Conservation (phyloP, 2,329 filamentous ascomycete species). For the Fusarium sp. region DNA sequence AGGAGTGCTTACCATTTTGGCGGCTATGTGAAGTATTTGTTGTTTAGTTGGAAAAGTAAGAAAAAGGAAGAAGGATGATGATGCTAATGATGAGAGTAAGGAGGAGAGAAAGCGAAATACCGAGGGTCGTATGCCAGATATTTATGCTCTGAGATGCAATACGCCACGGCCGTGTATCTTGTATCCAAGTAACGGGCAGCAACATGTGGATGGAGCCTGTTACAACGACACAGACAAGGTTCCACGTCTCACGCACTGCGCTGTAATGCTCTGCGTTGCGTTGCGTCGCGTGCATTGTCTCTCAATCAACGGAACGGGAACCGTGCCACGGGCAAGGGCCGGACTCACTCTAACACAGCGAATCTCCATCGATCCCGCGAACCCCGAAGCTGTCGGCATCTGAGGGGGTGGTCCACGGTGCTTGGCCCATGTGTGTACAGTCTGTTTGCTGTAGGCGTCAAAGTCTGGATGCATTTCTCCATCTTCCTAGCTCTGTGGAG, state of each 20-base stretch:
- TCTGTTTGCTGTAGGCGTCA: conserved; percentile 20
- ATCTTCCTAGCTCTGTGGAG: conserved; percentile 9
- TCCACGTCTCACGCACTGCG: conserved; percentile 42
- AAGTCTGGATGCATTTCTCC: conserved; percentile 26
- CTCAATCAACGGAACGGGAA: conserved; percentile 36
- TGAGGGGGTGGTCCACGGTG: conserved; percentile 13
- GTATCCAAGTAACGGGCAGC: conserved; percentile 30
- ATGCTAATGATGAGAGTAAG: conserved; percentile 41
- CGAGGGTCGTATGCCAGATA: conserved; percentile 43
- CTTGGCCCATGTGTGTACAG: conserved; percentile 8
- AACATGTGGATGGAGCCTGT: conserved; percentile 27
- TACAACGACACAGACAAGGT: conserved; percentile 40
- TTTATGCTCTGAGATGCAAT: conserved; percentile 45
- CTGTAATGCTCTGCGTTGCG: conserved; percentile 7
- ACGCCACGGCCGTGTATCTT: conserved; percentile 29
- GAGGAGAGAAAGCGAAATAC: conserved; percentile 25
- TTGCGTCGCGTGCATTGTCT: not conserved
- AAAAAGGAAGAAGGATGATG: conserved; percentile 37
- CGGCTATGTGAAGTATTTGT: conserved; percentile 39
- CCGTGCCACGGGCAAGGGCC: conserved; percentile 34
- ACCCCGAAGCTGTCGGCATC: conserved; percentile 48
- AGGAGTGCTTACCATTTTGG: conserved; percentile 48
- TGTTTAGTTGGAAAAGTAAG: conserved; percentile 32
- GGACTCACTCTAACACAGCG: conserved; percentile 33
- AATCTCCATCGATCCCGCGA: conserved; percentile 48